phyloP scores from a whole-genome alignment of 106 monocot genomes.

The Phalaenopsis aphrodite region DNA sequence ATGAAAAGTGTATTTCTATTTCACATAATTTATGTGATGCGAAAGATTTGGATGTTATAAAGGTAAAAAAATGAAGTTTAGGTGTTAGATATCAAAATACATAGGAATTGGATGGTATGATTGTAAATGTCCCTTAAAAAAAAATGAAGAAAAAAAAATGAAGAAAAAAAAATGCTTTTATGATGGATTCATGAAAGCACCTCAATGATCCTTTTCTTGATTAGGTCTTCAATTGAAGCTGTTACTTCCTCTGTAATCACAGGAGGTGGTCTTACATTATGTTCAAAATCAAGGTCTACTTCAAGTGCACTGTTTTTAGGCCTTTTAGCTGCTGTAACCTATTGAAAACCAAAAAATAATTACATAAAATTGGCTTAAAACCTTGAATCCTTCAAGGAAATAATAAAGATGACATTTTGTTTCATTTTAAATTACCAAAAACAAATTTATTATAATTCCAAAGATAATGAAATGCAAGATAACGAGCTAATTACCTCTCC shows the following conservation, averaged over 20 bases:
- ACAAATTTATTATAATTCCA: neutral
- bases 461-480: neutral
- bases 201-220: slow-evolving; percentile 78
- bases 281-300: slow-evolving; percentile 94
- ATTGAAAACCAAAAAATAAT: slow-evolving; percentile 7
- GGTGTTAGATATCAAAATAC: too few species aligned
- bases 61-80: too few species aligned
- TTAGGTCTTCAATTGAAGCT: slow-evolving; percentile 81
- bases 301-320: slow-evolving; percentile 97
- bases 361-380: neutral
- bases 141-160: too few species aligned
- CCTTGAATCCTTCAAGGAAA: neutral
- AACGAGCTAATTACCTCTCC: slow-evolving; percentile 60
- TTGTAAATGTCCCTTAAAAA: too few species aligned
- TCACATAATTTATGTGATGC: too few species aligned
- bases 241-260: slow-evolving; percentile 77
- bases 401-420: neutral
- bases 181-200: slow-evolving; percentile 25
- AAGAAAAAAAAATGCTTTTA: neutral
- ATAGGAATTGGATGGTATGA: too few species aligned
- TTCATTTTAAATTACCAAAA: neutral
- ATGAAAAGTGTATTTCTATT: too few species aligned
- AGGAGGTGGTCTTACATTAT: slow-evolving; percentile 58
- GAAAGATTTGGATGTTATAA: too few species aligned
- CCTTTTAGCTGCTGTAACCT: slow-evolving; percentile 86